Base-by-base conservation (phyloP, 1,284 basidiomycete species). In the Cystobasidiaceae sp. region DNA sequence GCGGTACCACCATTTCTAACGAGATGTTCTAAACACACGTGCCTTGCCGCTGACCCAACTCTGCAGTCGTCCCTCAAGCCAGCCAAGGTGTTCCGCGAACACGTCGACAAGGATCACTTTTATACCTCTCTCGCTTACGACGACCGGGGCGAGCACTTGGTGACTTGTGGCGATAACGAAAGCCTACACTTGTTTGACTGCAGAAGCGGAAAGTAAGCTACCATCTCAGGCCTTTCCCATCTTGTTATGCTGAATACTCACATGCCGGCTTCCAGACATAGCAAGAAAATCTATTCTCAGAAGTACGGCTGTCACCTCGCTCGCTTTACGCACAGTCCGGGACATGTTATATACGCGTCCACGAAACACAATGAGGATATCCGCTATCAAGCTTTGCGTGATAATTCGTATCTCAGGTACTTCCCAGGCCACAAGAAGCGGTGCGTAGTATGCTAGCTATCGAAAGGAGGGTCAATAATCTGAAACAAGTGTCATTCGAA, bases 221-320 rank as follows among this genome's bases (percentile, higher is more conserved):
- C n/a, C n/a, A n/a, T n/a, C n/a, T n/a, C n/a, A n/a, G n/a, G n/a
- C n/a, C n/a, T 88, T 3, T 27, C 13, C 11, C 17, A 28, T 6
- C 27, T 27, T 30, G 1, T 15, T 25, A n/a, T 30, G 6, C 27
- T n/a, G 11, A 7, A 5, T 6, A 11, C 9, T 2, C 17, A 34
- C 52, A 17, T 25, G 28, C 15, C 17, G 6, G 32, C 43, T 23
- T 6, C 71, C 86, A 92, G 81, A 74, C 84, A 85, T 66, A 72
- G 84, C 37, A 90, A 90, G 77, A 87, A 85, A 1, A 78, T 93
- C 3, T 85, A 88, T 71, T 97, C 93, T 0, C 91, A 93, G 77
- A 99, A 99, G 77, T 98, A 98, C 76, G 96, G 96, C 0, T 88
- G 92, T 30, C 89, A 93, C 75, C 83, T 96, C 17, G 90, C 92